A percentile compares a stretch with the other conserved stretches of the same genome.
Conservation (phyloP, 345 rosid genomes). For the Populus davidiana region DNA sequence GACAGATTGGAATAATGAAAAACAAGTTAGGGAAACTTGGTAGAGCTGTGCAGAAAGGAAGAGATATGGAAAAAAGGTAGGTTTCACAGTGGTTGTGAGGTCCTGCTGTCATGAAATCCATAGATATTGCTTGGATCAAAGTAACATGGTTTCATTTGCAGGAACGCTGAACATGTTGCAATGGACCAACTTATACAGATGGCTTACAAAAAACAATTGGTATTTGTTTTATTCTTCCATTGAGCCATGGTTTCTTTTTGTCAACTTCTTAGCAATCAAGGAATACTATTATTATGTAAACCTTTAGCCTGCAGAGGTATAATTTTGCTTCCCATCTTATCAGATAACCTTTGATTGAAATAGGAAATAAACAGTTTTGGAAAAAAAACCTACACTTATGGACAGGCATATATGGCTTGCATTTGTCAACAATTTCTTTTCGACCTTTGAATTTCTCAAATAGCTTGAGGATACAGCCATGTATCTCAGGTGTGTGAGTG, state of each 20-base stretch:
- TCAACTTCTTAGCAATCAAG: not conserved
- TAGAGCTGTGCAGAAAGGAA: conserved; percentile 45
- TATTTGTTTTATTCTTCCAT: conserved; percentile 27
- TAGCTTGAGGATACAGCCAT: not conserved
- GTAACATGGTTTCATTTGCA: conserved; percentile 37
- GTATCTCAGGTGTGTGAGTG: not conserved
- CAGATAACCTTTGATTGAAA: not conserved
- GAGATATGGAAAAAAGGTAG: conserved; percentile 62
- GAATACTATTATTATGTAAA: not conserved
- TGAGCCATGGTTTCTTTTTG: not conserved
- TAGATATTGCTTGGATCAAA: conserved; percentile 18
- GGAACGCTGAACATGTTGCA: conserved; percentile 68
- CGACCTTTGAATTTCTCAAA: not conserved
- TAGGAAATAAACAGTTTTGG: not conserved
- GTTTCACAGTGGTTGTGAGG: conserved; percentile 16
- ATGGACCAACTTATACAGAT: conserved; percentile 84
- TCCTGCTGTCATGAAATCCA: conserved; percentile 8
- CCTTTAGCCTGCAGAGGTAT: not conserved
- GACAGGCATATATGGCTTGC: not conserved
- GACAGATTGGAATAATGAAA: conserved; percentile 60
- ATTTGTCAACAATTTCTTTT: not conserved
- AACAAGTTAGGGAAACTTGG: conserved; percentile 59
- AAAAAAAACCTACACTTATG: not conserved
- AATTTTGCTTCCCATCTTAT: conserved; percentile 2
- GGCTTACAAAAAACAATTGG: conserved; percentile 82